Evolutionary conservation across 177 flowering plant species (phyloP), one percentile per base, ranked within the genome.

Genomic region (Telopea speciosissima): DNA sequence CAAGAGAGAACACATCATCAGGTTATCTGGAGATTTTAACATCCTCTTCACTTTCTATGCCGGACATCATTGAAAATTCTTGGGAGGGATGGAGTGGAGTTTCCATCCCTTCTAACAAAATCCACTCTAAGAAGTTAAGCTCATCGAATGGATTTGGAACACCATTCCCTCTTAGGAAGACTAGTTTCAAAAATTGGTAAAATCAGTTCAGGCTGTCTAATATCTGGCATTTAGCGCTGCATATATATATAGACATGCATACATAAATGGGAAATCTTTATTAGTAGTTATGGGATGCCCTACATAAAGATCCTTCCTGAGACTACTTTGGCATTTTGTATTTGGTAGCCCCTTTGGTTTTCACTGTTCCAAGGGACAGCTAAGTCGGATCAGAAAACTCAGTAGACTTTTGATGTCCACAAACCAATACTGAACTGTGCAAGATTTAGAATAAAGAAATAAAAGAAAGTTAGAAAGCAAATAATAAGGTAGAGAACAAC

Each of bases 401-500:
- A 24, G 54, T 1, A 33, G 25, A 26, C 52, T 16, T 60, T 17
- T 58, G 23, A 16, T 36, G 42, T 72, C 23, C 31, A 23, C 4
- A 67, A 54, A 45, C 33, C 45, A 24, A 26, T 40, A 16, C 24
- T 62, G 2, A 72, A 31, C 59, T 13, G 13, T 24, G 49, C 59
- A 54, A 54, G n/a, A 21, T 54, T 54, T 58, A 49, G 36, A 58
- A 28, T 28, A 28, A 28, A 28, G 31, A 28, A 70, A 62, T 23
- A 21, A 61, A 63, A 49, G 60, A 31, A 36, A n/a, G 8, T 4
- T 59, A 49, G 60, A 31, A 36, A n/a, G 8, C 31, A 28, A 63
- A 19, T 16, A 24, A 61, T n/a, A 62, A 64, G 23, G 58, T 9
- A 71, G 52, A 62, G 61, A 73, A 69, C 62, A 73, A 77, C 80